Percentiles rank a stretch among this genome's conserved stretches.
Conservation (phyloP, 345 rosid genomes). For the Acer negundo region DNA sequence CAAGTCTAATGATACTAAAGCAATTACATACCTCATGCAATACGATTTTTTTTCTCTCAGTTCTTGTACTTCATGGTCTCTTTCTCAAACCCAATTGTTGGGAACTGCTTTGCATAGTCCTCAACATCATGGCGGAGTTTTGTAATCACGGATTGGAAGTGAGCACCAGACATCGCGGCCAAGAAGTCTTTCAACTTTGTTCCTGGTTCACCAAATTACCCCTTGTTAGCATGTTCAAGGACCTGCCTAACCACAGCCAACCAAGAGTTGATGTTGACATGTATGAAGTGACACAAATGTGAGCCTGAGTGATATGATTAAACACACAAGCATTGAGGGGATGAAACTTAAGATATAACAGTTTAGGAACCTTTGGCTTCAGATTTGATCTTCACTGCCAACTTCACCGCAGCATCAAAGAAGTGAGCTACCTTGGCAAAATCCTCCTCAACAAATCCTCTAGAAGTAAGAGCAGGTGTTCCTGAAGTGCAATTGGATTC, state of each 20-base stretch:
- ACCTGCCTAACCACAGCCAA: neutral
- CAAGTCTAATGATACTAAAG: neutral
- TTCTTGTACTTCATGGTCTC: slow-evolving; percentile 97
- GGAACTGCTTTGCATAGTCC: slow-evolving; percentile 94
- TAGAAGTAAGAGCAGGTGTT: slow-evolving; percentile 90
- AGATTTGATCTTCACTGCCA: slow-evolving; percentile 77
- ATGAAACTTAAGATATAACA: slow-evolving; percentile 4
- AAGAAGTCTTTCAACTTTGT: slow-evolving; percentile 89
- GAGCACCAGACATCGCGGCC: slow-evolving; percentile 55
- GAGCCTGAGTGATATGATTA: neutral
- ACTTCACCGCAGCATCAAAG: slow-evolving; percentile 71
- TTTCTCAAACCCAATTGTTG: slow-evolving; percentile 91
- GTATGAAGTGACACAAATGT: neutral
- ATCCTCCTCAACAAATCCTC: slow-evolving; percentile 91
- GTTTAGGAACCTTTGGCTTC: slow-evolving; percentile 67
- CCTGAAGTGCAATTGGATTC: slow-evolving; percentile 46
- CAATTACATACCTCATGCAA: slow-evolving; percentile 19
- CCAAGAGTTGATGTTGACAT: neutral
- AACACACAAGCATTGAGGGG: neutral
- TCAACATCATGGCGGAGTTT: slow-evolving; percentile 76
- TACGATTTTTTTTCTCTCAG: slow-evolving; percentile 41
- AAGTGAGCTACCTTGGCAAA: slow-evolving; percentile 83
- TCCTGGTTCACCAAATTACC: slow-evolving; percentile 47
- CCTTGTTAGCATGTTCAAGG: slow-evolving; percentile 14
- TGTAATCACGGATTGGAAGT: slow-evolving; percentile 64